Base-by-base conservation (phyloP, 2,329 filamentous ascomycete genomes). In the Aspergillus ustus region DNA sequence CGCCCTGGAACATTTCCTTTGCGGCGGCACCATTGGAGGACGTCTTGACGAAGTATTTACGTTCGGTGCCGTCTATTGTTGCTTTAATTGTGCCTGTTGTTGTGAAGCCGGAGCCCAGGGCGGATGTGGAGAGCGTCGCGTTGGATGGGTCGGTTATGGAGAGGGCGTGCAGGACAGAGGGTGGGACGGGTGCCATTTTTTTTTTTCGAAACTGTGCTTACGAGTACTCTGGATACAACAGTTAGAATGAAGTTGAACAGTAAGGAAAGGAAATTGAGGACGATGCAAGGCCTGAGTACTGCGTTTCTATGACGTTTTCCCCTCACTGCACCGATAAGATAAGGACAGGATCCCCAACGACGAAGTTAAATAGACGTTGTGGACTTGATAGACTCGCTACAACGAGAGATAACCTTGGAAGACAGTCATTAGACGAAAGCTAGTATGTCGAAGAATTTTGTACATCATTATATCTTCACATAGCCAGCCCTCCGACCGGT, bases 1-100 rank as follows among this genome's bases (percentile, higher is more conserved):
- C 94, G 63, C 93, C 91, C 86, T 70, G 67, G 65, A 77, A 74
- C 75, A 78, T 79, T 52, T 77, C 73, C 55, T 69, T 65, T 9
- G 80, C 74, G 52, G 73, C 67, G 56, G 64, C 54, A 25, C 74
- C 70, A 9, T 73, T 70, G 2, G 68, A 57, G 1, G 75, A 75
- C 1, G 74, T 78, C 65, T 81, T 80, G 44, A 81, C 66, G 60
- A 80, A 81, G 68, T 77, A 78, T 43, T 67, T 70, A 3, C 69
- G 69, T 55, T 75, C 67, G 67, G 72, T 66, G 59, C 71, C 62
- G 3, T 59, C 51, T 9, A 73, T 63, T n/a, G 62, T 66, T 46
- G 75, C 75, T 20, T 65, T 71, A 37, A 82, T 75, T n/a, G 73
- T 69, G 48, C 76, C 76, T 53, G 80, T 82, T 62, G 70, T 78